Conservation (phyloP, 2,329 filamentous ascomycete genomes). For the Penicillium sp. region DNA sequence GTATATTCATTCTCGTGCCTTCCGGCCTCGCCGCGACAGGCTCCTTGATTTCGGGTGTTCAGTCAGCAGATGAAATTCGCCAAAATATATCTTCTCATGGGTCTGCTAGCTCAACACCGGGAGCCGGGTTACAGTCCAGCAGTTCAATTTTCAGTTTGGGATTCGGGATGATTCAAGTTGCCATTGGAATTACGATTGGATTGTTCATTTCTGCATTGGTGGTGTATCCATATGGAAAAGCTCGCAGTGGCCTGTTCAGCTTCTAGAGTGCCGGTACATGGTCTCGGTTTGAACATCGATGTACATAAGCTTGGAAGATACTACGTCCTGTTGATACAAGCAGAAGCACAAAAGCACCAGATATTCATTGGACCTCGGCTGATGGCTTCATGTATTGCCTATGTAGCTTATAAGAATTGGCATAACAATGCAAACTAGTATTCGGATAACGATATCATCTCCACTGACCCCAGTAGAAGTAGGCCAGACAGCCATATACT, state of each 20-base stretch:
- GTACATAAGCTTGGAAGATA: too few relatives aligned
- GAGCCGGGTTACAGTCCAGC: constrained; percentile 16
- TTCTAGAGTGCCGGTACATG: constrained; percentile 22
- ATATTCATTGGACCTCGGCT: too few relatives aligned
- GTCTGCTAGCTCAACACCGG: constrained; percentile 10
- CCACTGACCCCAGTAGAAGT: too few relatives aligned
- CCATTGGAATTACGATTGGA: constrained; percentile 46
- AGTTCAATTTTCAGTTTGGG: constrained; percentile 36
- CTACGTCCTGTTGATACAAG: too few relatives aligned
- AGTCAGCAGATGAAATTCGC: constrained; percentile 56
- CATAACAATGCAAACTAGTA: too few relatives aligned
- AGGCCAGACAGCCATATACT: too few relatives aligned
- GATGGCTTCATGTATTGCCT: too few relatives aligned
- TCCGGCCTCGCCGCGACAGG: constrained; percentile 60
- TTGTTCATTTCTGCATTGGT: constrained; percentile 44
- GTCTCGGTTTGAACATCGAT: background rate
- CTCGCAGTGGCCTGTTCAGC: constrained; percentile 45
- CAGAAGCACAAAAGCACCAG: too few relatives aligned
- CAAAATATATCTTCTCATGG: constrained; percentile 22
- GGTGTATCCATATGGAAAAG: constrained; percentile 45
- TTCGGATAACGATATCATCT: too few relatives aligned
- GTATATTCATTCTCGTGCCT: constrained; percentile 72
- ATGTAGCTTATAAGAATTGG: too few relatives aligned
- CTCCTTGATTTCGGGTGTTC: constrained; percentile 57
- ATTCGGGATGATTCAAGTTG: constrained; percentile 46